A percentile compares a stretch with the other conserved stretches of the same genome.
Conservation (phyloP, 2,329 filamentous ascomycete species). For the Arthrobotrys megalospora region DNA sequence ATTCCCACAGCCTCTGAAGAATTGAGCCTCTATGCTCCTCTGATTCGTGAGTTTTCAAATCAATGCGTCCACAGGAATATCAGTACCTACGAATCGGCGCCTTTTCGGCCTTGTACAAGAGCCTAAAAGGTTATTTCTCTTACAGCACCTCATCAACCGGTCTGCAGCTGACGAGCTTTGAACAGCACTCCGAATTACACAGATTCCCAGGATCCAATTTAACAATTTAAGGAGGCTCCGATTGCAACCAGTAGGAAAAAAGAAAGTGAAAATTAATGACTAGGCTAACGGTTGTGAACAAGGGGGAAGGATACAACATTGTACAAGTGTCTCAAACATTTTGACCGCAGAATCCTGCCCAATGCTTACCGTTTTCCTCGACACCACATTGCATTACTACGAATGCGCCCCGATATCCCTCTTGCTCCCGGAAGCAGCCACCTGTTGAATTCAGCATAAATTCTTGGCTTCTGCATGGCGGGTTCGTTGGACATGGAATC, state of each 20-base stretch:
- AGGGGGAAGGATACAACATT: constrained; percentile 33
- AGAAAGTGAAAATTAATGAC: not conserved
- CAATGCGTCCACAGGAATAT: constrained; percentile 21
- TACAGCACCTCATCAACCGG: constrained; percentile 12
- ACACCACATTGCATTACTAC: not conserved
- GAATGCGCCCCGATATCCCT: constrained; percentile 1
- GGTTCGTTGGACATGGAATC: constrained; percentile 51
- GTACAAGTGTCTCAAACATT: constrained; percentile 34
- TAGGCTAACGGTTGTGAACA: not conserved
- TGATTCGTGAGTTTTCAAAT: constrained; percentile 49
- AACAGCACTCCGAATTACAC: constrained; percentile 11
- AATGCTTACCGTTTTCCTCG: constrained; percentile 12
- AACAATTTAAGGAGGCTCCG: not conserved
- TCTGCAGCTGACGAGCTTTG: not conserved
- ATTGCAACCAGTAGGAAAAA: constrained; percentile 29
- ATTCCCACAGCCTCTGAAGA: constrained; percentile 25
- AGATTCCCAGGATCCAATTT: constrained; percentile 28
- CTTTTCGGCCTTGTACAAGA: constrained; percentile 31
- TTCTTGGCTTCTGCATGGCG: constrained; percentile 35
- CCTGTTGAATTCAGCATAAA: constrained; percentile 29
- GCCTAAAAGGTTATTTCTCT: constrained; percentile 6
- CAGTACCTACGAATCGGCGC: constrained; percentile 33
- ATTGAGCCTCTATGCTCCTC: constrained; percentile 44
- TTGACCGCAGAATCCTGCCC: constrained; percentile 5
- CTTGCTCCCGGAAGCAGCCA: constrained; percentile 17